Evolutionary conservation across 371 early-diverging fungal species (phyloP), one percentile per base, ranked within the genome.

Genomic region (Batrachochytrium dendrobatidis): DNA sequence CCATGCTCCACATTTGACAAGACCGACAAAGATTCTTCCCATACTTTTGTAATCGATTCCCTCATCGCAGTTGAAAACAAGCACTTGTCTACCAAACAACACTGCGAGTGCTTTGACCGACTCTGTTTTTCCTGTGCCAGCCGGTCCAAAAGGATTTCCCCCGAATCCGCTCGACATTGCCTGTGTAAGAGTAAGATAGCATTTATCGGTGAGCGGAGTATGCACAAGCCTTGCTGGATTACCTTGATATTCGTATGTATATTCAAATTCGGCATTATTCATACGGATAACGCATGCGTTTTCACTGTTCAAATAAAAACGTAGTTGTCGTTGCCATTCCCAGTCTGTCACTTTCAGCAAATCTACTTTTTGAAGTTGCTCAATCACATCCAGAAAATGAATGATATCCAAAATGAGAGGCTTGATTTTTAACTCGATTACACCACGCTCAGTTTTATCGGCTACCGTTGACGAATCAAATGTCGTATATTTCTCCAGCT

Each of bases 11-110:
- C 79, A 74, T 55, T 76, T 75, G 15, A 80, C 73, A 10, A 82
- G 51, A 2, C 82, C 82, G 29, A 72, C 70, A 57, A 80, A 79
- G 24, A 80, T 77, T 4, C 80, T 34, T 1, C 74, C 77, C 74
- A 82, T 80, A 53, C 75, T 74, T 53, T 79, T 72, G 59, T 74
- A 74, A 56, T 82, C 80, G 35, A 82, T 71, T 0, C 76, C 80
- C 56, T 80, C 82, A 60, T 82, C 82, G 25, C 51, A 51, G 62
- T 82, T 82, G 67, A 82, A 82, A 1, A 82, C 82, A 1, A 82
- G 68, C 7, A 78, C 79, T 62, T 80, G 80, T 7, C 80, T 58
- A 10, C 82, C 82, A 55, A 82, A 72, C 7, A 80, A 59, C 18
- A 66, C 68, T 2, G 76, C 82, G 1, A 80, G 63, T 1, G 74